Conservation (phyloP, 2,329 filamentous ascomycete species). For the Alternaria sp. region DNA sequence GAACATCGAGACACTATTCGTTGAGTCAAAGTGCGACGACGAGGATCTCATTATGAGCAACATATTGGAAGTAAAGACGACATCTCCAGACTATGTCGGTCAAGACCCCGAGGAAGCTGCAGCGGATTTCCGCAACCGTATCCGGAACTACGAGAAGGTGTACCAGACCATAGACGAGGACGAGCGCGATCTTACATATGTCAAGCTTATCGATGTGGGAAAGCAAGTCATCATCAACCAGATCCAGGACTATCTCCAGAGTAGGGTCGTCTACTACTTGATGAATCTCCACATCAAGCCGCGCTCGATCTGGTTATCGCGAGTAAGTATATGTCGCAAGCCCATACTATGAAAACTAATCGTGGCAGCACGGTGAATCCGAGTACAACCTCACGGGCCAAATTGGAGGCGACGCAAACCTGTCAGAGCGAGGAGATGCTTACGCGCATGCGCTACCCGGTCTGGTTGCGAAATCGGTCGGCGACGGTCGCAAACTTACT, state of each 20-base stretch:
- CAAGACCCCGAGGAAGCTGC: constrained; percentile 93
- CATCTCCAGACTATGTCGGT: constrained; percentile 90
- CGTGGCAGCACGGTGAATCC: constrained; percentile 83
- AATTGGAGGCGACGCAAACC: constrained; percentile 88
- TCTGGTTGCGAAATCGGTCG: constrained; percentile 83
- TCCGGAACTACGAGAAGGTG: constrained; percentile 95
- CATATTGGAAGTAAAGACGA: constrained; percentile 96
- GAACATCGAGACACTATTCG: constrained; percentile 88
- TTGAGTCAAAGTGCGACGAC: constrained; percentile 96
- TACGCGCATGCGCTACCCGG: constrained; percentile 87
- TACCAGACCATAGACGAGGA: constrained; percentile 93
- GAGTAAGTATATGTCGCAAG: constrained; percentile 63
- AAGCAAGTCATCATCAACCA: constrained; percentile 97
- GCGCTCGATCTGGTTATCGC: constrained; percentile 93
- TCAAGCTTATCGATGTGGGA: constrained; percentile 96
- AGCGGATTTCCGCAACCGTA: constrained; percentile 89
- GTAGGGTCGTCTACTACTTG: constrained; percentile 94
- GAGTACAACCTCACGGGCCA: constrained; percentile 87
- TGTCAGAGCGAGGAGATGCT: constrained; percentile 84
- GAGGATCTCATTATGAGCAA: constrained; percentile 98
- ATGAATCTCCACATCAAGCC: constrained; percentile 99
- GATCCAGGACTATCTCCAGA: constrained; percentile 96
- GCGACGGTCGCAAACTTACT: constrained; percentile 72
- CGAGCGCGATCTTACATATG: constrained; percentile 87
- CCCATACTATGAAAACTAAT: constrained; percentile 17